Conservation (phyloP, 176 grass and related monocot genomes). For the Aegilops bicornis region DNA sequence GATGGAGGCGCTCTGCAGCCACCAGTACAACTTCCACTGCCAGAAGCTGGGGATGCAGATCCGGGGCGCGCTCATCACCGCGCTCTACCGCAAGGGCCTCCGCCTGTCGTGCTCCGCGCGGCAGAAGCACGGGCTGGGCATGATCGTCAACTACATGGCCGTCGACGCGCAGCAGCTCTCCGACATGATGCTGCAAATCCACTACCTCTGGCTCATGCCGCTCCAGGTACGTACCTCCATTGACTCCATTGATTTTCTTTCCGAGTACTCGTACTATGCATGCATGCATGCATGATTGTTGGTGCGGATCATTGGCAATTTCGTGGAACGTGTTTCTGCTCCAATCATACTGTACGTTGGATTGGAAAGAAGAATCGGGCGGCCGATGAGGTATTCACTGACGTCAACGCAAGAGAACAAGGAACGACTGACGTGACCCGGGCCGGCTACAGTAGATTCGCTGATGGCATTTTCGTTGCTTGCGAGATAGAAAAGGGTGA, state of each 20-base stretch:
- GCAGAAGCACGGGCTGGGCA: slow-evolving; percentile 79
- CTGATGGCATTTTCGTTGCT: neutral
- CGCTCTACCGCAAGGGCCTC: slow-evolving; percentile 86
- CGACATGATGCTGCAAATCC: slow-evolving; percentile 95
- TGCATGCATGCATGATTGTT: too few species aligned
- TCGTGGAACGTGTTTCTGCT: too few species aligned
- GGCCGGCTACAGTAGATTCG: neutral
- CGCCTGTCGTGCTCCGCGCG: slow-evolving; percentile 72
- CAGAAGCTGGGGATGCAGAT: slow-evolving; percentile 97
- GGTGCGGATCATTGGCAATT: too few species aligned
- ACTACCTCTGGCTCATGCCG: slow-evolving; percentile 99
- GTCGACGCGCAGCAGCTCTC: slow-evolving; percentile 97
- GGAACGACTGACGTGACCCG: too few species aligned
- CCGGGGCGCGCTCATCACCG: slow-evolving; percentile 75
- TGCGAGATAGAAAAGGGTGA: too few species aligned
- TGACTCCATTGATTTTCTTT: too few species aligned
- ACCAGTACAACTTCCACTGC: slow-evolving; percentile 99
- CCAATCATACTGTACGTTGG: too few species aligned
- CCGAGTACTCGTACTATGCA: too few species aligned
- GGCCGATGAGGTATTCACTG: neutral
- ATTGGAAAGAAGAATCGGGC: neutral
- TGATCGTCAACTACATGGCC: slow-evolving; percentile 99
- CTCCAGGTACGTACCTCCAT: slow-evolving; percentile 50
- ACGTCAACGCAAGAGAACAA: neutral
- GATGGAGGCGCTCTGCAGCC: slow-evolving; percentile 65